Evolutionary conservation across 164 flowering plant genomes (phyloP), one percentile per base, ranked within the genome.

Genomic region (Cinnamomum chago): DNA sequence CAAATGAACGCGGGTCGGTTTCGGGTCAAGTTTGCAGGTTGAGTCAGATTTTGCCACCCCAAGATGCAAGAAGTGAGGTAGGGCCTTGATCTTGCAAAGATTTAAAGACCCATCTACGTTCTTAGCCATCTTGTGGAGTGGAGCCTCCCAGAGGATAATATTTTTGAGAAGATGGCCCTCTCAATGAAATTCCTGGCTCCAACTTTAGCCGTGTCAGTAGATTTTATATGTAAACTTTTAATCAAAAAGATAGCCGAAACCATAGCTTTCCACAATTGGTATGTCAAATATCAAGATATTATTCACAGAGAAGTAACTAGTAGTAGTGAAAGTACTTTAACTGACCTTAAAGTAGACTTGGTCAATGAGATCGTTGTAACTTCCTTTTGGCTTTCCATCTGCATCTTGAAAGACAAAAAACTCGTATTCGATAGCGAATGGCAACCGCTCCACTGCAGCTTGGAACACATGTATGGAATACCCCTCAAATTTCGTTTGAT

Each of bases 401-500:
- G 65, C 51, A 17, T 73, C 67, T 22, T 7, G 1, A 51, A 67
- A 77, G 24, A 76, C 73, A 14, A 51, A 5, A 18, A 67, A 77
- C 70, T 77, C 73, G 35, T 60, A 70, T 20, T 70, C 55, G 35
- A 77, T 10, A 28, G 68, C 68, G 68, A 74, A 80, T 13, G 76
- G 77, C 28, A 77, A 71, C 13, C 12, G 24, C n/a, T 67, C 20
- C 11, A 69, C 51, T 51, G 64, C 78, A 22, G 75, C 71, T 0
- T 74, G n/a, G 47, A 79, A 82, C 23, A 79, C 55, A 20, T 75
- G 77, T 58, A 72, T 70, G 55, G 3, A 71, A 74, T 10, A 76
- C 22, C 79, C 78, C 13, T 24, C 55, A 4, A 65, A 27, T 1
- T 2, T 20, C 0, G 70, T 47, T 50, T 35, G 25, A 30, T 75